Conservation (phyloP, 2,329 filamentous ascomycete species). For the Aspergillus novoparasiticus region DNA sequence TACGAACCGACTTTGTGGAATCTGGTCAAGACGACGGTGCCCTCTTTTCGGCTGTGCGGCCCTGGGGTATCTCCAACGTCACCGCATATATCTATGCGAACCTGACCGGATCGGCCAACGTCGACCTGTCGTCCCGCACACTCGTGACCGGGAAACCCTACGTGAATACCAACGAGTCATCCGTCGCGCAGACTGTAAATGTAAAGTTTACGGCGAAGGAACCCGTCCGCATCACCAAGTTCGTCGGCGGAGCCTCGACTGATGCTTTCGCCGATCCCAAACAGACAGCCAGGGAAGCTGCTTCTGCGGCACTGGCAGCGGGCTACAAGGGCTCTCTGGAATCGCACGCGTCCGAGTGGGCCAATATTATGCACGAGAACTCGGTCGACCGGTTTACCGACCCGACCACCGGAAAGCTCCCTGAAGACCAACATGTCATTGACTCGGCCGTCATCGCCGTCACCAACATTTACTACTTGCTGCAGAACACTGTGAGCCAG, state of each 20-base stretch:
- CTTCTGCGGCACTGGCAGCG: slow-evolving; percentile 49
- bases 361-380: slow-evolving; percentile 59
- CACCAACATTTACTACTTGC: slow-evolving; percentile 50
- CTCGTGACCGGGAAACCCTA: slow-evolving; percentile 51
- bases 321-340: slow-evolving; percentile 60
- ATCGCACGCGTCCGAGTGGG: slow-evolving; percentile 66
- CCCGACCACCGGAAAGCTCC: slow-evolving; percentile 59
- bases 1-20: slow-evolving; percentile 61
- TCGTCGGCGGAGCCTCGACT: slow-evolving; percentile 67
- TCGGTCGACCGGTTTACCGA: slow-evolving; percentile 66
- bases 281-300: slow-evolving; percentile 58
- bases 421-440: slow-evolving; percentile 58
- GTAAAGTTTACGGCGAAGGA: slow-evolving; percentile 57
- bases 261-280: slow-evolving; percentile 67
- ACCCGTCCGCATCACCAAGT: slow-evolving; percentile 64
- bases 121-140: slow-evolving; percentile 46
- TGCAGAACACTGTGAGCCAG: slow-evolving; percentile 54
- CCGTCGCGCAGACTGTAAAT: slow-evolving; percentile 63
- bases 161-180: slow-evolving; percentile 61
- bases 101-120: slow-evolving; percentile 41
- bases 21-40: slow-evolving; percentile 58
- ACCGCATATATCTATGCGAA: slow-evolving; percentile 61
- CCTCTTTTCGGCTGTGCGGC: slow-evolving; percentile 68
- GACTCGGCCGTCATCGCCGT: slow-evolving; percentile 55
- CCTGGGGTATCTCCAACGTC: slow-evolving; percentile 62